These are phyloP conservation scores for Phytophthora melonis DNA, from an alignment of 352 stramenopile genomes.

Conservation along the genomic window DNA sequence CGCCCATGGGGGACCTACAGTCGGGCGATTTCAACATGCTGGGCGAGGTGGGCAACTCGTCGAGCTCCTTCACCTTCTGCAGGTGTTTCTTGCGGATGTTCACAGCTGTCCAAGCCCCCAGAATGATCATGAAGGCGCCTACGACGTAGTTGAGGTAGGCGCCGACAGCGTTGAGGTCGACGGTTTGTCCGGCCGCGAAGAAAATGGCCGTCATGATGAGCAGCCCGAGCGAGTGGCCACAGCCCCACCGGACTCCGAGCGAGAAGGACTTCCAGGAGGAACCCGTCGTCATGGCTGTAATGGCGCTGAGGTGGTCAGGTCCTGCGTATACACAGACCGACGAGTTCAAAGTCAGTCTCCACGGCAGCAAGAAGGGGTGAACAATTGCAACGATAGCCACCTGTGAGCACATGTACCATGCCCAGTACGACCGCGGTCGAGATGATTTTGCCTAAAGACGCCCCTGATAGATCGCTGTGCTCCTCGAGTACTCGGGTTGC, in stretches of 20 bases:
- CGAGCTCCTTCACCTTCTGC: conserved; percentile 39
- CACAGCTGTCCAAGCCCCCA: conserved; percentile 55
- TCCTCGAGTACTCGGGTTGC: conserved; percentile 13
- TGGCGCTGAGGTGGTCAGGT: conserved; percentile 88
- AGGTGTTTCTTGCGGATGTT: conserved; percentile 53
- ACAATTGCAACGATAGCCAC: conserved; percentile 8
- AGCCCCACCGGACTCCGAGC: conserved; percentile 87
- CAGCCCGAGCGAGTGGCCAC: conserved; percentile 85
- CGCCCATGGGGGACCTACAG: background rate
- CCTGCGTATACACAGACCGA: conserved; percentile 7
- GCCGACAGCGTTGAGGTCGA: conserved; percentile 51
- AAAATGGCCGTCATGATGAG: conserved; percentile 73
- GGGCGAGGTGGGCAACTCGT: background rate
- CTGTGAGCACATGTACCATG: conserved; percentile 62
- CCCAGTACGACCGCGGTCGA: conserved; percentile 54
- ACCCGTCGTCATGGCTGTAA: conserved; percentile 81
- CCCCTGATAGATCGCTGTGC: conserved; percentile 37
- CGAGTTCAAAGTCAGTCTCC: background rate
- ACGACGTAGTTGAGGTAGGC: conserved; percentile 66
- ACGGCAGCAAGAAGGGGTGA: too few species aligned
- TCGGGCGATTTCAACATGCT: background rate
- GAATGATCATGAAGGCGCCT: conserved; percentile 70
- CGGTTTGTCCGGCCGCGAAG: conserved; percentile 56
- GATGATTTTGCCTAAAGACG: conserved; percentile 56
- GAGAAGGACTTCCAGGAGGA: conserved; percentile 80